Evolutionary conservation across 305 asterid genomes (phyloP), one percentile per base, ranked within the genome.

Genomic region (Petunia hybrid): DNA sequence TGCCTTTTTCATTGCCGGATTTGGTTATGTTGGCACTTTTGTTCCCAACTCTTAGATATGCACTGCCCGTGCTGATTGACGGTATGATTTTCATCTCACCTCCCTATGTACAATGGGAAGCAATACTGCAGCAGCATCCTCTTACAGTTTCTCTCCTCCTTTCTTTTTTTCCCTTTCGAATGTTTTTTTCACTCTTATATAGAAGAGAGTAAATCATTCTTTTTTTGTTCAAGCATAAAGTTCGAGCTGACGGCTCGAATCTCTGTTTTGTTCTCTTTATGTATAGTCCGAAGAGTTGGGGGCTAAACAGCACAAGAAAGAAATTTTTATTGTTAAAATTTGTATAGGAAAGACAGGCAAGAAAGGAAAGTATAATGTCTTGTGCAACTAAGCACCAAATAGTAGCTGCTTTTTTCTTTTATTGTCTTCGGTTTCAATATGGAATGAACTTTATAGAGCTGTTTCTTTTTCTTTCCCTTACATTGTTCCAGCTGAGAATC

Each of bases 1-100:
- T 1, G 94, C 97, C 46, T 94, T 91, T 90, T 91, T 87, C 87
- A 74, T 91, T 76, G 80, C 82, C n/a, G 98, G 97, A 80, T 91
- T 89, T 68, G 95, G 98, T 68, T 87, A 87, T n/a, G 53, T 91
- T 38, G 98, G 97, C 77, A 92, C 97, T 22, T 87, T 87, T 39
- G 87, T 91, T 82, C 95, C 95, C 12, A 79, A 45, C 57, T 81
- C 84, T 77, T 84, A 51, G 13, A 67, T 22, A 22, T 22, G 31
- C 31, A 39, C 48, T 74, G 43, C 78, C 53, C n/a, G 63, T 13
- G 62, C 39, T 60, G 65, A 22, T 60, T 6, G 2, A 22, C 39
- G 5, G 39, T 22, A 60, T 60, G 40, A 7, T 22, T 60, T 60
- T 16, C 65, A 22, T 8, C 65, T 22, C 31, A 22, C 31, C 31